phyloP scores from a whole-genome alignment of 2,329 filamentous ascomycete genomes.

The Sporothrix mexicana region DNA sequence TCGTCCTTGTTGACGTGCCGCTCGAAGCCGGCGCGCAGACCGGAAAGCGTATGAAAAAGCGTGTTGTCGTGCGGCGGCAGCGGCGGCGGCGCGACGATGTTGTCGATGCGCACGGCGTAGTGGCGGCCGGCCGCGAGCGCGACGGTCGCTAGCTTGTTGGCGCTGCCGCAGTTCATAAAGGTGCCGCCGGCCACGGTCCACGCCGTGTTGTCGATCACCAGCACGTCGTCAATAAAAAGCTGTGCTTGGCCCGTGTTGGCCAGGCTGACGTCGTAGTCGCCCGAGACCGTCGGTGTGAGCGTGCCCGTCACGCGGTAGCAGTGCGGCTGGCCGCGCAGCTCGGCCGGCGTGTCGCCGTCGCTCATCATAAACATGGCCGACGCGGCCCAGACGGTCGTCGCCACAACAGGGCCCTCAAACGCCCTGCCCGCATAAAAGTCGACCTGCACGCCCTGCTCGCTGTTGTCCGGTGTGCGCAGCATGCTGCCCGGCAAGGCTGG shows the following conservation, averaged over 20 bases:
- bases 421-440: conserved; percentile 37
- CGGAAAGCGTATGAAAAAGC: conserved; percentile 39
- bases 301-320: conserved; percentile 42
- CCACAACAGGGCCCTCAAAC: conserved; percentile 34
- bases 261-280: conserved; percentile 43
- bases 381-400: conserved; percentile 33
- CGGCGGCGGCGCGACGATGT: conserved; percentile 37
- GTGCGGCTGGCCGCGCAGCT: conserved; percentile 40
- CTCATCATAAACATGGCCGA: conserved; percentile 39
- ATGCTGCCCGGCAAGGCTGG: conserved; percentile 32
- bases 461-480: conserved; percentile 10
- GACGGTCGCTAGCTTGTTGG: conserved; percentile 30
- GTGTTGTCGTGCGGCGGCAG: conserved; percentile 39
- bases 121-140: conserved; percentile 32
- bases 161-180: conserved; percentile 39
- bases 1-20: conserved; percentile 31
- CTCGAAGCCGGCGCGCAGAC: conserved; percentile 37
- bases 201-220: conserved; percentile 54
- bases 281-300: conserved; percentile 40
- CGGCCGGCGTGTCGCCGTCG: conserved; percentile 37
- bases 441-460: conserved; percentile 33
- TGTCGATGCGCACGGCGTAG: conserved; percentile 37
- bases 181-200: conserved; percentile 51
- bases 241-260: conserved; percentile 34
- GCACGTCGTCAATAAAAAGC: conserved; percentile 46